These are phyloP conservation scores for Sambucus nigra DNA, from an alignment of 129 eudicot genomes.

Conservation along the genomic window DNA sequence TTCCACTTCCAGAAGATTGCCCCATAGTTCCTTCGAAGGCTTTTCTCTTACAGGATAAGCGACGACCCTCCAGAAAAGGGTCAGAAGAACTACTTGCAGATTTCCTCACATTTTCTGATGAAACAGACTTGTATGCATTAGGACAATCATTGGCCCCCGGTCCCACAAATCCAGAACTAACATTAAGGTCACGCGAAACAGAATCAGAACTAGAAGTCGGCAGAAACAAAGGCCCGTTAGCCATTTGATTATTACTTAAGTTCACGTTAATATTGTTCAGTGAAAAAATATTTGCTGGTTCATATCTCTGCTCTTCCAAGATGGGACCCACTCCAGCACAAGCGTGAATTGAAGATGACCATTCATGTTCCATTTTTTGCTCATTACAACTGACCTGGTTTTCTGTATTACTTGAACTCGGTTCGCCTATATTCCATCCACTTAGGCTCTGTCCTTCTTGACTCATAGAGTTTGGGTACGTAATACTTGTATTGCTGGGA, in stretches of 20 bases:
- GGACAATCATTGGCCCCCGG: conserved; percentile 21
- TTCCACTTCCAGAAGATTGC: conserved; percentile 59
- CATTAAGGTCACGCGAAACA: conserved; percentile 32
- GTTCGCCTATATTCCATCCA: conserved; percentile 59
- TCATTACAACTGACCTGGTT: conserved; percentile 22
- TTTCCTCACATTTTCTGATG: conserved; percentile 18
- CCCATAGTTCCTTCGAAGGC: conserved; percentile 48
- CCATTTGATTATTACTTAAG: conserved; percentile 22
- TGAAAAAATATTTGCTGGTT: conserved; percentile 30
- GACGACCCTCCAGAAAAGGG: conserved; percentile 44
- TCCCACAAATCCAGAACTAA: conserved; percentile 29
- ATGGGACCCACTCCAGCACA: conserved; percentile 21
- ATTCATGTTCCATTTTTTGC: conserved; percentile 29
- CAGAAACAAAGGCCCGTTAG: conserved; percentile 23
- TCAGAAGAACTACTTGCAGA: conserved; percentile 34
- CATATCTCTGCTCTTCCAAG: conserved; percentile 33
- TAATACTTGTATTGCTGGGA: conserved; percentile 18
- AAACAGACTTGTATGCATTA: conserved; percentile 21
- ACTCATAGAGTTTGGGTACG: conserved; percentile 26
- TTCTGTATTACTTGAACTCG: conserved; percentile 42
- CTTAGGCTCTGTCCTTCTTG: conserved; percentile 29
- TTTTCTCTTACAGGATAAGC: conserved; percentile 64
- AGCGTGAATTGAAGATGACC: conserved; percentile 35
- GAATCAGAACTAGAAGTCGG: conserved; percentile 25
- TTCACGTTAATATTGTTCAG: conserved; percentile 33